Conservation (phyloP, 192 early-diverging fungal genomes). For the Backusella australiensis region DNA sequence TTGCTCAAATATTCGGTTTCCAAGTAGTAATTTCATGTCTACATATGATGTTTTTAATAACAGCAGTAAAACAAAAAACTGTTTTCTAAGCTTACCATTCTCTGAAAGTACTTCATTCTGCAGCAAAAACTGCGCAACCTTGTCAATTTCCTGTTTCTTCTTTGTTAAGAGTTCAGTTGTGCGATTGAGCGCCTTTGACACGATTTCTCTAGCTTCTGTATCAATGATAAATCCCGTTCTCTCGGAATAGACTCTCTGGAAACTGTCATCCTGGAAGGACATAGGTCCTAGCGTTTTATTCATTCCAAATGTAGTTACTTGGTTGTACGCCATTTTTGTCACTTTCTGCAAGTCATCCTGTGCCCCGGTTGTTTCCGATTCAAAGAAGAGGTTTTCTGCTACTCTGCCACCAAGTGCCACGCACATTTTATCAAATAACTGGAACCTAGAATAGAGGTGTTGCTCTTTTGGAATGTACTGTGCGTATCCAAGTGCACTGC, state of each 20-base stretch:
- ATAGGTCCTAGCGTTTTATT: conserved; percentile 82
- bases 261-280: conserved; percentile 74
- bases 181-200: conserved; percentile 74
- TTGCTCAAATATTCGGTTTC: too few species aligned
- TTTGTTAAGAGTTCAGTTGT: conserved; percentile 84
- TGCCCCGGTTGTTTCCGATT: conserved; percentile 90
- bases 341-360: conserved; percentile 96
- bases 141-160: conserved; percentile 83
- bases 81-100: conserved; percentile 49
- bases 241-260: conserved; percentile 96
- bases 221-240: conserved; percentile 93
- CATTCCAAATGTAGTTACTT: conserved; percentile 95
- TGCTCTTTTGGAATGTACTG: conserved; percentile 98
- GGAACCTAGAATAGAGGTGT: conserved; percentile 89
- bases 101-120: conserved; percentile 96
- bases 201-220: conserved; percentile 86
- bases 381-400: conserved; percentile 92
- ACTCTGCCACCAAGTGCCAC: conserved; percentile 84
- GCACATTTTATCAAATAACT: conserved; percentile 90
- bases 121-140: conserved; percentile 87
- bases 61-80: too few species aligned
- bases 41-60: too few species aligned
- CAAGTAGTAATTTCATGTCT: too few species aligned
- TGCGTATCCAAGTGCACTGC: conserved; percentile 94
- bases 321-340: conserved; percentile 96